Percentiles rank a stretch among this genome's conserved stretches.
Conservation (phyloP, 2,329 filamentous ascomycete species). For the Ascochyta viciae-villosae region DNA sequence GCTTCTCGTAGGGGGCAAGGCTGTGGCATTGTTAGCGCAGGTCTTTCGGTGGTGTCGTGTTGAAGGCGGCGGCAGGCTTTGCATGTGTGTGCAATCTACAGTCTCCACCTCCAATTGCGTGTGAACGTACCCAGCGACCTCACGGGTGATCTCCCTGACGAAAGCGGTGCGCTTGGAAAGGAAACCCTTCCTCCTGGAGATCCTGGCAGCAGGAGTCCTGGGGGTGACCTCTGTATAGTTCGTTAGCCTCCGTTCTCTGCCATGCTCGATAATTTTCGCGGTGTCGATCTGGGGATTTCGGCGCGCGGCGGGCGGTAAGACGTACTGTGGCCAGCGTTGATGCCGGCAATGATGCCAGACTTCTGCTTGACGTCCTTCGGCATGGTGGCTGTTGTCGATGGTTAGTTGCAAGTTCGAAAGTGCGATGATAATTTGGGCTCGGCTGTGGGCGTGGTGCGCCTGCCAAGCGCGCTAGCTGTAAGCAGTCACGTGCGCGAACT, state of each 20-base stretch:
- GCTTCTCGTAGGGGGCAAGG: conserved; percentile 75
- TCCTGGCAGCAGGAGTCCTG: conserved; percentile 57
- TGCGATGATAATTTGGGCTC: conserved; percentile 27
- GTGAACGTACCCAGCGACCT: conserved; percentile 85
- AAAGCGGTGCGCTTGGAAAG: conserved; percentile 96
- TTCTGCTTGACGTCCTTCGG: conserved; percentile 63
- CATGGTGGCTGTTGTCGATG: conserved; percentile 54
- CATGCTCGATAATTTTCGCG: conserved; percentile 16
- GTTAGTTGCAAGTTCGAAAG: conserved; percentile 18
- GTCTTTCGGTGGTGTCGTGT: background rate
- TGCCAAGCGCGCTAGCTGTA: conserved; percentile 29
- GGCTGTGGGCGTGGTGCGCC: conserved; percentile 27
- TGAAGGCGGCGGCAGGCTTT: conserved; percentile 43
- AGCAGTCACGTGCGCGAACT: conserved; percentile 22
- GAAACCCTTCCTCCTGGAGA: conserved; percentile 85
- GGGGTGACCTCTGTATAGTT: conserved; percentile 57
- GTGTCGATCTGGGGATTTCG: conserved; percentile 20
- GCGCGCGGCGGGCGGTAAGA: conserved; percentile 41
- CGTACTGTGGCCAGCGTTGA: conserved; percentile 72
- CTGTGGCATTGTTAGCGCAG: conserved; percentile 23
- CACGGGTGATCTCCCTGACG: conserved; percentile 96
- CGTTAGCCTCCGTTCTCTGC: conserved; percentile 33
- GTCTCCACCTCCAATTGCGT: conserved; percentile 16
- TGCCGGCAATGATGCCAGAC: conserved; percentile 63
- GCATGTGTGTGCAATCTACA: conserved; percentile 45